These are phyloP conservation scores for Medicago ruthenica DNA, from an alignment of 306 rosid genomes.

Conservation along the genomic window DNA sequence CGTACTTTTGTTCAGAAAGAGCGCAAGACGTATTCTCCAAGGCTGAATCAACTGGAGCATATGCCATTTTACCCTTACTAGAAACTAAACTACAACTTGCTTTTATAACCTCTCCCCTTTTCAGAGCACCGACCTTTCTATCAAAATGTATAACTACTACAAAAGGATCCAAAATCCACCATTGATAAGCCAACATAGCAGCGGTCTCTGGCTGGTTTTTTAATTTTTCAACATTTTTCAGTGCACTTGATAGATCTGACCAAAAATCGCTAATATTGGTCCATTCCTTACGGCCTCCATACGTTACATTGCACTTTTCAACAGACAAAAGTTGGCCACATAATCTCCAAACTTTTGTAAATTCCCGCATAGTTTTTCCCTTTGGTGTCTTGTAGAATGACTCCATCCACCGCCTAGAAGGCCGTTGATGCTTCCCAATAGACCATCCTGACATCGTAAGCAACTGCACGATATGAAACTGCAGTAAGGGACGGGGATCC, in stretches of 20 bases:
- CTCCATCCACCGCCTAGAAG: conserved; percentile 67
- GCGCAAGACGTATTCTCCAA: conserved; percentile 30
- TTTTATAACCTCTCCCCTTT: conserved; percentile 84
- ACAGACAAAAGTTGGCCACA: conserved; percentile 78
- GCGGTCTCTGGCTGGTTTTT: conserved; percentile 50
- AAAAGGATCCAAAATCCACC: conserved; percentile 91
- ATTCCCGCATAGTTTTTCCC: conserved; percentile 77
- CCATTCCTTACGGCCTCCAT: conserved; percentile 70
- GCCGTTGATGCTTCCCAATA: conserved; percentile 78
- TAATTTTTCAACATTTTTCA: conserved; percentile 63
- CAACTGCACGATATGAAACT: conserved; percentile 57
- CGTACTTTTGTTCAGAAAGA: conserved; percentile 43
- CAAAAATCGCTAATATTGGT: conserved; percentile 65
- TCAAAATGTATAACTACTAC: conserved; percentile 66
- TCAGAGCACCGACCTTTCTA: conserved; percentile 83
- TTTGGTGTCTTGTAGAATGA: conserved; percentile 80
- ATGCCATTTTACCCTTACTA: conserved; percentile 42
- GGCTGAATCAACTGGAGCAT: conserved; percentile 42
- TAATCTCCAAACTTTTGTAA: conserved; percentile 85
- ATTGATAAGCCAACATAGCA: conserved; percentile 63
- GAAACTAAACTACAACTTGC: conserved; percentile 51
- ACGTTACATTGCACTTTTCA: conserved; percentile 48
- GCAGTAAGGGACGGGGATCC: conserved; percentile 75
- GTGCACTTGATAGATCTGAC: conserved; percentile 73
- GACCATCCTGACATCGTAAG: conserved; percentile 83